Evolutionary conservation across 768 basidiomycete genomes (phyloP), one percentile per base, ranked within the genome.

Genomic region (Auricularia heimuer): DNA sequence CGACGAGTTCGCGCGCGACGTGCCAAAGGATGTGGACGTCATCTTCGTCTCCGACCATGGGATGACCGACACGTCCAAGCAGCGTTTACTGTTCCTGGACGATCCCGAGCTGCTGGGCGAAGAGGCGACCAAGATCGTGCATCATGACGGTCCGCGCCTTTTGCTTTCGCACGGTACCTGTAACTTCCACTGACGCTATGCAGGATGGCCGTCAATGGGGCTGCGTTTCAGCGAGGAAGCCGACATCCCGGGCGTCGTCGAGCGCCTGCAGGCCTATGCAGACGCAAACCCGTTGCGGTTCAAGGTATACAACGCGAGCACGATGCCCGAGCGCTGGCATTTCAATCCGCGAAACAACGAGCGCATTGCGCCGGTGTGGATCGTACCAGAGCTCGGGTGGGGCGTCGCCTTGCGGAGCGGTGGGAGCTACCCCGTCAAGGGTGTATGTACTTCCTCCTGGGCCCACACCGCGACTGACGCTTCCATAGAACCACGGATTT

Each of bases 41-140:
- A 82, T 96, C 29, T 94, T 95, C 69, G 93, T 97, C 68, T 89
- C 88, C 67, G 91, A 92, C 72, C 89, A 93, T 69, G 92, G 92
- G n/a, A 94, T 93, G 90, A 88, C 85, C 1, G 90, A 92, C 72
- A 96, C 92, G n/a, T 85, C 85, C 66, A 81, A 89, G 67, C 85
- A 86, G 0, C 83, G 88, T 61, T 80, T 83, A 61, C 76, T 95
- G 39, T 91, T 88, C 74, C 79, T 97, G 63, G 92, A 97, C 72
- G 88, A 92, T 68, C 47, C 47, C 47, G 64, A 64, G 33, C 83
- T 92, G 65, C 77, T 92, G 42, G 90, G 88, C 44, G 83, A 85
- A 3, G 89, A 86, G 2, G 79, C 84, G 62, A 71, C 75, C 4
- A 75, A 75, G 16, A 86, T 93, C 54, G 82, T 84, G 64, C 90